Evolutionary conservation across 176 grass and related monocot species (phyloP).

Genomic region (Bolboschoenus planiculmis): DNA sequence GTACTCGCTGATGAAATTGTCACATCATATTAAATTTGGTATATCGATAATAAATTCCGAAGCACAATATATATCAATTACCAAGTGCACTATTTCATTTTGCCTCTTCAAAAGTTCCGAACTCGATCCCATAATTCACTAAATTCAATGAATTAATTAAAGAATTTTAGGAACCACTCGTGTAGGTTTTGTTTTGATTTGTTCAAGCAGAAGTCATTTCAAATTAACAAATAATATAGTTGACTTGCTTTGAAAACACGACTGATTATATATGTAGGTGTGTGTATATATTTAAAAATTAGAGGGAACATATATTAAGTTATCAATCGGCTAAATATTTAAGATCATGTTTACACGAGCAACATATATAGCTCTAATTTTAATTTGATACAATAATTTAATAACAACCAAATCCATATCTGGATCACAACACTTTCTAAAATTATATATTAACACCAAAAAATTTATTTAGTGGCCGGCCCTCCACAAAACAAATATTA

Average conservation of each 20-base stretch:
- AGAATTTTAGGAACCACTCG: neutral
- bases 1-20: too few relatives aligned
- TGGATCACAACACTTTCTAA: neutral
- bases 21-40: too few relatives aligned
- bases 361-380: neutral
- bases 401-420: neutral
- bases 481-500: neutral
- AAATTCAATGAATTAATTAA: too few relatives aligned
- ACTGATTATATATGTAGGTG: too few relatives aligned
- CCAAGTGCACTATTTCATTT: too few relatives aligned
- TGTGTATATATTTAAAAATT: neutral
- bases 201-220: neutral
- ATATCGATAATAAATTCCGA: too few relatives aligned
- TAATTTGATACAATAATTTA: neutral
- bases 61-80: too few relatives aligned
- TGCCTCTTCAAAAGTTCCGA: too few relatives aligned
- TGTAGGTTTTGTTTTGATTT: neutral
- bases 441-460: neutral
- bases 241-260: too few relatives aligned
- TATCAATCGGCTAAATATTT: neutral
- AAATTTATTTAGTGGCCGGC: neutral
- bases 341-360: neutral
- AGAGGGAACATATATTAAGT: neutral
- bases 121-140: too few relatives aligned
- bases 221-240: neutral